A percentile compares a stretch with the other conserved stretches of the same genome.
Conservation (phyloP, 163 green algal species). For the Scenedesmus sp. region DNA sequence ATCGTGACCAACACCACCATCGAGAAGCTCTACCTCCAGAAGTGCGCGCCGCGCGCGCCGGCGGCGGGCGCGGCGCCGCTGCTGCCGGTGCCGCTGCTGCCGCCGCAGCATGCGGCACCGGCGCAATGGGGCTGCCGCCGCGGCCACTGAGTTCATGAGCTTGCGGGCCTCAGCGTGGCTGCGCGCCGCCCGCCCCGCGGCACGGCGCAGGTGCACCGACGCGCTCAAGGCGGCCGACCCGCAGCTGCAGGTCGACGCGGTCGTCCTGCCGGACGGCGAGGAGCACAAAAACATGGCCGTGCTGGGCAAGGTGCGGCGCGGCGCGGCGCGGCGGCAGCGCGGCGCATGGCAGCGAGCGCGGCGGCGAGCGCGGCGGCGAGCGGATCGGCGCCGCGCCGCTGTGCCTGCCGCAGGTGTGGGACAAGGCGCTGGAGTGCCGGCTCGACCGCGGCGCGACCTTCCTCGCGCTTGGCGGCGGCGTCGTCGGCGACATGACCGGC, state of each 20-base stretch:
- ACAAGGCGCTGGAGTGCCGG: constrained; percentile 86
- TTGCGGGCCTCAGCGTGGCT: no score
- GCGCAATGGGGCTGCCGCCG: no score
- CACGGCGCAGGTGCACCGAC: constrained; percentile 41
- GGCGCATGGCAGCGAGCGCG: no score
- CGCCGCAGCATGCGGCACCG: no score
- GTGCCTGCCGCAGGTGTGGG: constrained; percentile 82
- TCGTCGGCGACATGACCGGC: constrained; percentile 98
- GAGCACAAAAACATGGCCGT: constrained; percentile 94
- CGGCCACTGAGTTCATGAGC: no score
- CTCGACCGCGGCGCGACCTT: constrained; percentile 92
- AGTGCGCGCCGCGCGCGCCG: constrained; percentile 57
- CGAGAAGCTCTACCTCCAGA: constrained; percentile 94
- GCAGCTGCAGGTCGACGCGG: constrained; percentile 73
- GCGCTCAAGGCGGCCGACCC: constrained; percentile 48
- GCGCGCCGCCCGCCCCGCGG: no score
- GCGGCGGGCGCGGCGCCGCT: neutral
- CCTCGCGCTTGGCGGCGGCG: constrained; percentile 95
- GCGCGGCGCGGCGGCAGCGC: no score
- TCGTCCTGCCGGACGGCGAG: constrained; percentile 96
- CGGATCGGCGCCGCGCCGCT: no score
- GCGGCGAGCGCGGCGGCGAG: no score
- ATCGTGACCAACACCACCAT: constrained; percentile 98
- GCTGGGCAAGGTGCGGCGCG: constrained; percentile 73
- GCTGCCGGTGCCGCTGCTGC: constrained; percentile 24